These are phyloP conservation scores for Clavispora phyllophila DNA, from an alignment of 805 yeast genomes.

Conservation along the genomic window DNA sequence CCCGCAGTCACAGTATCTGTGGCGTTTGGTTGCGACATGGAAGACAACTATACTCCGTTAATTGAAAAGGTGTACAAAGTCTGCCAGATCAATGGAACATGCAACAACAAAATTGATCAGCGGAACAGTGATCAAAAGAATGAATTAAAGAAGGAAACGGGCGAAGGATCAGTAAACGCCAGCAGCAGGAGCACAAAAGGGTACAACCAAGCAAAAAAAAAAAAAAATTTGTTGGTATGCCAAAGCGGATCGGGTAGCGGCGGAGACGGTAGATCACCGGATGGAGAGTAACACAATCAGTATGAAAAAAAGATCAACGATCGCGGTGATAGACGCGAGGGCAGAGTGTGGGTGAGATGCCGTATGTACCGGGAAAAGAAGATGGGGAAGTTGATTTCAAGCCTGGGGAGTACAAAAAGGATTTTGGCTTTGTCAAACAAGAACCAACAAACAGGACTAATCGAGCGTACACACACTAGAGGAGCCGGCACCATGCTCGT, in stretches of 20 bases:
- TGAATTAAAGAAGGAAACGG: not conserved
- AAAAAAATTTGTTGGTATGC: not conserved
- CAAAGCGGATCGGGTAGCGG: not conserved
- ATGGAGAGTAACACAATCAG: not conserved
- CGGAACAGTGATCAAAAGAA: not conserved
- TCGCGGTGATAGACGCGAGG: not conserved
- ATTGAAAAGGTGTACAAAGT: not conserved
- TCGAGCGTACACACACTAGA: constrained; percentile 1
- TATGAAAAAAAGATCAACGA: not conserved
- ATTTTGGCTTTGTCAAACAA: not conserved
- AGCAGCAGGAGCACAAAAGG: not conserved
- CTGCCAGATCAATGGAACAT: not conserved
- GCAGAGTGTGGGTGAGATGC: not conserved
- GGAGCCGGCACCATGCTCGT: constrained; percentile 1
- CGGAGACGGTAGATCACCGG: not conserved
- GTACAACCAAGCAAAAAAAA: not conserved
- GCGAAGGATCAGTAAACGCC: not conserved
- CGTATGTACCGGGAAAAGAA: not conserved
- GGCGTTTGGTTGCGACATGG: constrained; percentile 4
- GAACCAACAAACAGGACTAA: constrained; percentile 1
- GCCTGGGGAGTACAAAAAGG: not conserved
- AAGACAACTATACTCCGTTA: no score
- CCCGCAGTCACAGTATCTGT: not conserved
- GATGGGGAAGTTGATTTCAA: not conserved
- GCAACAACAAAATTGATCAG: not conserved